Evolutionary conservation across 495 filamentous ascomycete species (phyloP).

Genomic region (Neurospora sp.): DNA sequence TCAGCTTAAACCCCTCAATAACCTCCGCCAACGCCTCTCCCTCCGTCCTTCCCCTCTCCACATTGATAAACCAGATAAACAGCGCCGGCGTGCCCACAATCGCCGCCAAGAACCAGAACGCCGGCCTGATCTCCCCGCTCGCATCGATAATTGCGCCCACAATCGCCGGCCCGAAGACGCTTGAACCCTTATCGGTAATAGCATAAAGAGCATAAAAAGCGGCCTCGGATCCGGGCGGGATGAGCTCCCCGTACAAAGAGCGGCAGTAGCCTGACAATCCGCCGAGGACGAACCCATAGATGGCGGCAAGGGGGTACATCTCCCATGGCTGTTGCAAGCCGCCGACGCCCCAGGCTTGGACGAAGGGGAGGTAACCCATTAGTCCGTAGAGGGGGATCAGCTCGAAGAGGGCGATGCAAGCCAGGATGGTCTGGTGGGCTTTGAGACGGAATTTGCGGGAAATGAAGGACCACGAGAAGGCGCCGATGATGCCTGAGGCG

Average conservation of each 20-base stretch:
- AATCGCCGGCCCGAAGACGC: slow-evolving; percentile 87
- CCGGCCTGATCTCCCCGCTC: slow-evolving; percentile 82
- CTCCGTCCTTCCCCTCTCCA: slow-evolving; percentile 78
- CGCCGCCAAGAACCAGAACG: slow-evolving; percentile 83
- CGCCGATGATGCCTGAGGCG: slow-evolving; percentile 69
- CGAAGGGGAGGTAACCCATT: slow-evolving; percentile 75
- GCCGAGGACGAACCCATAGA: slow-evolving; percentile 90
- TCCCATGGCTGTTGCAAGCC: slow-evolving; percentile 92
- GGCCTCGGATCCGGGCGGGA: slow-evolving; percentile 88
- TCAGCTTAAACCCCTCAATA: slow-evolving; percentile 45
- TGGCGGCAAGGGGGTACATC: slow-evolving; percentile 84
- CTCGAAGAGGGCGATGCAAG: slow-evolving; percentile 83
- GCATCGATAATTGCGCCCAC: slow-evolving; percentile 86
- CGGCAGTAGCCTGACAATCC: slow-evolving; percentile 91
- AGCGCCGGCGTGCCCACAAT: slow-evolving; percentile 75
- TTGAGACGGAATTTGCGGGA: slow-evolving; percentile 53
- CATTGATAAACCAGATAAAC: slow-evolving; percentile 74
- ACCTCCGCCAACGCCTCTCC: slow-evolving; percentile 59
- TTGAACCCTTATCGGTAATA: slow-evolving; percentile 95
- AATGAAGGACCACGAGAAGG: slow-evolving; percentile 79
- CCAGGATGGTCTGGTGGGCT: slow-evolving; percentile 80
- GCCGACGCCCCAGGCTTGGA: slow-evolving; percentile 61
- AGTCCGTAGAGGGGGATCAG: slow-evolving; percentile 87
- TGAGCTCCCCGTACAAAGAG: slow-evolving; percentile 81
- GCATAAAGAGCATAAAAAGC: slow-evolving; percentile 96